phyloP scores from a whole-genome alignment of 257 asterid species.

The Agastache rugosa region DNA sequence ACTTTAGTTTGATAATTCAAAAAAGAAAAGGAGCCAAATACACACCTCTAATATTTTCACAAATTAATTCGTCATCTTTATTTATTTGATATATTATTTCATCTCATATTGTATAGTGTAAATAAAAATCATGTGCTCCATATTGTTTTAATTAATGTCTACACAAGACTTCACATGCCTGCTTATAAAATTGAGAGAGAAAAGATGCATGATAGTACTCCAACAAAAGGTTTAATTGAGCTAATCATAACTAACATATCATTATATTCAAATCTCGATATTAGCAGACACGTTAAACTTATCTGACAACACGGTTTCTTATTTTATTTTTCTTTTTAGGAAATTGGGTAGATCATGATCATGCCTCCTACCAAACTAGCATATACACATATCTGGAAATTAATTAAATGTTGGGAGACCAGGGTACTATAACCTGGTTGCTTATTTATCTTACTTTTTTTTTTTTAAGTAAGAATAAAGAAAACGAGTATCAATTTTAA shows the following conservation, averaged over 20 bases:
- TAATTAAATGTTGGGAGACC: conserved; percentile 17
- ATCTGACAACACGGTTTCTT: neutral
- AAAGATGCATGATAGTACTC: neutral
- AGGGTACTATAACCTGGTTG: neutral
- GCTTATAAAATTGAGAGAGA: neutral
- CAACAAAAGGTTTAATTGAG: neutral
- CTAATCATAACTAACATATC: neutral
- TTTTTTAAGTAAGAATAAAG: neutral
- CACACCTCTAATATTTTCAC: no score
- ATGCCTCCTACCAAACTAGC: conserved; percentile 26
- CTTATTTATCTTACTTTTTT: neutral
- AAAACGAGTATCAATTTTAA: no score
- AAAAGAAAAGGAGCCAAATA: no score
- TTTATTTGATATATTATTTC: no score
- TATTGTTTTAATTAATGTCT: no score
- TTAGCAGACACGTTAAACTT: neutral
- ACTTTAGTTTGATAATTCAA: no score
- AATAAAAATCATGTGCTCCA: no score
- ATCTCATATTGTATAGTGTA: no score
- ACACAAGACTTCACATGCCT: neutral
- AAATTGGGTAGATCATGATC: neutral
- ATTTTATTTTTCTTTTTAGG: neutral
- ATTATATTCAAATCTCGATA: neutral
- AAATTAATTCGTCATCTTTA: no score
- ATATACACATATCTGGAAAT: neutral